Evolutionary conservation across 371 early-diverging fungal genomes (phyloP).

Genomic region (Blakeslea trispora): DNA sequence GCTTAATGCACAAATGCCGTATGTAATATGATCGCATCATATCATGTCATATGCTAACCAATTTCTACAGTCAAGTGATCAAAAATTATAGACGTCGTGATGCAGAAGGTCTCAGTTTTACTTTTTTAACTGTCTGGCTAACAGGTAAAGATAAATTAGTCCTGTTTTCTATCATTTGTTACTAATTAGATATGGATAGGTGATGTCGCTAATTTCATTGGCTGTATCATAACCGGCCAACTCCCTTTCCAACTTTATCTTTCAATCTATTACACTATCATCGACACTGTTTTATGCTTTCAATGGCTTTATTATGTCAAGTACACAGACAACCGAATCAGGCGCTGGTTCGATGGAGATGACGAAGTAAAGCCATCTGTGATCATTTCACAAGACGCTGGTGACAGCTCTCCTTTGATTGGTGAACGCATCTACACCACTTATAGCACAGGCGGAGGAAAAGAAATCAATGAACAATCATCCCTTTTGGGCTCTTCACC

Average conservation of each 20-base stretch:
- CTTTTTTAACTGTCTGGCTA: constrained; percentile 66
- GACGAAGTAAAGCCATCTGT: constrained; percentile 13
- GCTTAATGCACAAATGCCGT: constrained; percentile 82
- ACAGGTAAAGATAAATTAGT: no score
- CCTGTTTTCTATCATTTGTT: not conserved
- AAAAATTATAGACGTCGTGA: constrained; percentile 58
- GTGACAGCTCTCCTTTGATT: not conserved
- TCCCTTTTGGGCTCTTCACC: constrained; percentile 17
- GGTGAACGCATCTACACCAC: constrained; percentile 11
- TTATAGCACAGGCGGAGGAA: constrained; percentile 3
- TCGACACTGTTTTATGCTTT: constrained; percentile 42
- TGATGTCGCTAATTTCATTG: constrained; percentile 71
- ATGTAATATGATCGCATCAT: constrained; percentile 32
- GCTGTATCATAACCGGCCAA: constrained; percentile 68
- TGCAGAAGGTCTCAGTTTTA: constrained; percentile 60
- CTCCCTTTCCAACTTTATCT: constrained; percentile 68
- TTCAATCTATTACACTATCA: constrained; percentile 42
- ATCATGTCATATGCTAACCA: not conserved
- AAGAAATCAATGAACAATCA: constrained; percentile 20
- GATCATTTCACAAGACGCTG: not conserved
- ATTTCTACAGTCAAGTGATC: constrained; percentile 55
- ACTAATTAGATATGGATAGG: constrained; percentile 40
- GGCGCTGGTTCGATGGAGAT: constrained; percentile 34
- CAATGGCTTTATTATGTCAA: constrained; percentile 54
- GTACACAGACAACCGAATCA: constrained; percentile 34